Evolutionary conservation across 768 basidiomycete species (phyloP), one percentile per base, ranked within the genome.

Genomic region (Russula earlei): DNA sequence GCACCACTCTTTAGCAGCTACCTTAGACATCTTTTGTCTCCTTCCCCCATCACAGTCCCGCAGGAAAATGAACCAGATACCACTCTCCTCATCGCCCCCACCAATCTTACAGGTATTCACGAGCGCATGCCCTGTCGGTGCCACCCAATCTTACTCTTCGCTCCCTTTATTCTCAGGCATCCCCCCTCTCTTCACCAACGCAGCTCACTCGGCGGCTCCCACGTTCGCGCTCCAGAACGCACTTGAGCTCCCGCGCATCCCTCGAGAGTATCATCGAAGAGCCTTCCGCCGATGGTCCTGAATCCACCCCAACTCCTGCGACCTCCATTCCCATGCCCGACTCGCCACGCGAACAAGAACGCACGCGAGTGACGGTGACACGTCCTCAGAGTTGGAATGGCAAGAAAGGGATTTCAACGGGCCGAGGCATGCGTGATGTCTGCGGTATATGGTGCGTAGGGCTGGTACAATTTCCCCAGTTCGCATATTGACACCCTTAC

Each of bases 191-290:
- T 11, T 55, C 61, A 33, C 49, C 61, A 12, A 6, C 37, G n/a
- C 31, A 49, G 7, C 8, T n/a, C 25, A 25, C 54, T 31, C 51
- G 55, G 19, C 61, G 61, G 37, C 42, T 54, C 24, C 54, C 59
- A 5, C 59, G 55, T 14, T 38, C 53, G 34, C 59, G 42, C 17
- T 54, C 55, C 19, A 55, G 59, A 36, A 36, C 61, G 17, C 59
- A 49, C 10, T n/a, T 62, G 22, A 47, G 41, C 33, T 29, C 55
- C 1, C 53, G 49, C 19, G 49, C 52, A 33, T 62, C 62, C 17
- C 59, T 62, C 14, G 62, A 62, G 52, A 55, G 62, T 38, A 62
- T 62, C 36, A 33, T 52, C 24, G 62, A 62, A 44, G 62, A 62
- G 40, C 6, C 54, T 22, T 27, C 9, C 2, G 7, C 12, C 20